phyloP scores from a whole-genome alignment of 2,329 filamentous ascomycete species.

The Ophiocordyceps camponoti-floridani region DNA sequence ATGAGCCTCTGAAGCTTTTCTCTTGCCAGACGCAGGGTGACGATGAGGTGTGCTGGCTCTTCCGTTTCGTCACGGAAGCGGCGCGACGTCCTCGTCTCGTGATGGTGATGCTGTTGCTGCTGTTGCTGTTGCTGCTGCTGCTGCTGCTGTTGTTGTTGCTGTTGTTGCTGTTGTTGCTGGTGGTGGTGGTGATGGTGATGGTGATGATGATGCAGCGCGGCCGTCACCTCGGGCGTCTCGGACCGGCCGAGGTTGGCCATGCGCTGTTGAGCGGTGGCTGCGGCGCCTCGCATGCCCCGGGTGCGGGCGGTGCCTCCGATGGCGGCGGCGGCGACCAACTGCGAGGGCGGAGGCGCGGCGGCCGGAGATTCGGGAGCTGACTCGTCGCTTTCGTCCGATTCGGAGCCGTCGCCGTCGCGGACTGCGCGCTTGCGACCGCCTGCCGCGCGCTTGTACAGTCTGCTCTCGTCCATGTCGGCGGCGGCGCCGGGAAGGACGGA shows the following conservation, averaged over 20 bases:
- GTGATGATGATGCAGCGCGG: slow-evolving; percentile 11
- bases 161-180: no score
- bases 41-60: slow-evolving; percentile 48
- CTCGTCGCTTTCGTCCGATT: slow-evolving; percentile 84
- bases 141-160: no score
- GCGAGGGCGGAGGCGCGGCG: slow-evolving; percentile 30
- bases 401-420: slow-evolving; percentile 55
- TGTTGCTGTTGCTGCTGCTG: no score
- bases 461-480: slow-evolving; percentile 61
- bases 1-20: slow-evolving; percentile 53
- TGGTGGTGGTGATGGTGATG: no score
- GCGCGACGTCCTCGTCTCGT: slow-evolving; percentile 53
- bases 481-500: slow-evolving; percentile 82
- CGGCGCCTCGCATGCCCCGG: slow-evolving; percentile 75
- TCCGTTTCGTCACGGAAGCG: slow-evolving; percentile 63
- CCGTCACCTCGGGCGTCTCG: slow-evolving; percentile 66
- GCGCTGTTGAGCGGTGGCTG: slow-evolving; percentile 68
- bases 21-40: slow-evolving; percentile 58
- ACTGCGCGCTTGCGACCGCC: slow-evolving; percentile 37
- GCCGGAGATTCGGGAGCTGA: slow-evolving; percentile 71
- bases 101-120: slow-evolving; percentile 27
- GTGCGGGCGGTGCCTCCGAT: slow-evolving; percentile 54
- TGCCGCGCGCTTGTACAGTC: slow-evolving; percentile 64
- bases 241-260: slow-evolving; percentile 72
- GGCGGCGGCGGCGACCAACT: slow-evolving; percentile 34